Base-by-base conservation (phyloP, 2,329 filamentous ascomycete species). In the Paracamarosporium sp. region DNA sequence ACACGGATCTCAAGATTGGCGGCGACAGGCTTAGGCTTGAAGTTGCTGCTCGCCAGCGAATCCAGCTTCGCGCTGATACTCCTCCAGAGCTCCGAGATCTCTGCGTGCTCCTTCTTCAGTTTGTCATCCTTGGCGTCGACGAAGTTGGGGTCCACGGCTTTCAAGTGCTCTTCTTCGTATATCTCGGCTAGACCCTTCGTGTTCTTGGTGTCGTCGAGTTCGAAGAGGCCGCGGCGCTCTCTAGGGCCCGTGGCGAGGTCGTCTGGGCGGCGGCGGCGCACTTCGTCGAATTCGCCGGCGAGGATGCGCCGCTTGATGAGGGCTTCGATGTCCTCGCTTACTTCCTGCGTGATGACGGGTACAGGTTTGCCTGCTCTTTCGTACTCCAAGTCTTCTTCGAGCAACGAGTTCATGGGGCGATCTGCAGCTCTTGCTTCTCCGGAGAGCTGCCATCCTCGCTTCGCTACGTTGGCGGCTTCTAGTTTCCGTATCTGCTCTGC, bases 331-430 rank as follows among this genome's bases (percentile, higher is more conserved):
- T 89, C 88, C 76, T 97, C 93, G 53, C 88, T 96, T 38, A 96
- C 84, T 76, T 97, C 93, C 40, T 91, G 89, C 0, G 95, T 98
- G 74, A 97, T 93, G 59, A 98, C 91, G 1, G 94, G 92, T 0
- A 98, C 90, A 0, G 95, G 94, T 76, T 98, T 99, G 71, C 95
- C 95, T 22, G 92, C 88, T 68, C 96, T 88, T 79, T 99, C 95
- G 72, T 98, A 99, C 64, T 98, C 94, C 25, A 99, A 85, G 69
- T 98, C 93, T 79, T 98, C 88, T 73, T 98, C 93, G 1, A 99
- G 86, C 2, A 99, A 85, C 0, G 94, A 97, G 80, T 99, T 98
- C 53, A 92, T 75, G 0, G 95, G 95, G 33, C 95, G 86, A 65
- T 95, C 92, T 0, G 83, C 83, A 1, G 92, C 94, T 47, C 88